Conservation (phyloP, 495 filamentous ascomycete genomes). For the Annulohypoxylon stygium region DNA sequence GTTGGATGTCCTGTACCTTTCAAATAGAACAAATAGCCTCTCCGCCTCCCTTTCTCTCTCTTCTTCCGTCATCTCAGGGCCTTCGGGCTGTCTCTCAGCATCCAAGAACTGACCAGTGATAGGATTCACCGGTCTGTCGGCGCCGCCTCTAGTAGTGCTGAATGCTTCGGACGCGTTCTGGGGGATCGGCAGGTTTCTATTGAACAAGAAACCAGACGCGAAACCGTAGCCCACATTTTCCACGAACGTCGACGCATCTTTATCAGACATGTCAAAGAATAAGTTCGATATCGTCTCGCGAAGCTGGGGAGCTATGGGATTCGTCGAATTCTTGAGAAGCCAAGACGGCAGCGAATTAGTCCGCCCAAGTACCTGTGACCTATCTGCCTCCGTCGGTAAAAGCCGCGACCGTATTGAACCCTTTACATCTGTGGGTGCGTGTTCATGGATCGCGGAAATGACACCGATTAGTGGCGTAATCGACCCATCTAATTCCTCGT, state of each 20-base stretch:
- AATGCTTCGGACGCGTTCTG: slow-evolving; percentile 72
- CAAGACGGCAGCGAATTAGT: slow-evolving; percentile 80
- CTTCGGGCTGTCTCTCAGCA: slow-evolving; percentile 69
- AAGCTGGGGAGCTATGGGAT: slow-evolving; percentile 74
- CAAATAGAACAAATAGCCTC: slow-evolving; percentile 92
- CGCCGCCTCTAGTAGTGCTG: slow-evolving; percentile 51
- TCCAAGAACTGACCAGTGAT: slow-evolving; percentile 89
- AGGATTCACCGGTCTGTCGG: slow-evolving; percentile 73
- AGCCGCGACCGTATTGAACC: slow-evolving; percentile 74
- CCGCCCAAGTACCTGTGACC: slow-evolving; percentile 81
- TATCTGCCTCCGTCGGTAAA: slow-evolving; percentile 82
- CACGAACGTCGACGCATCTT: slow-evolving; percentile 77
- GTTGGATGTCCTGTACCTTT: slow-evolving; percentile 69
- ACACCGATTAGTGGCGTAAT: slow-evolving; percentile 79
- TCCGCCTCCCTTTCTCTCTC: slow-evolving; percentile 96
- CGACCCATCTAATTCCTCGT: slow-evolving; percentile 75
- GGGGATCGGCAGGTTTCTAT: slow-evolving; percentile 82
- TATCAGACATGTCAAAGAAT: slow-evolving; percentile 87
- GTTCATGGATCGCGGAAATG: slow-evolving; percentile 76
- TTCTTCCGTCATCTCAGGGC: slow-evolving; percentile 83
- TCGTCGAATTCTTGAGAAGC: slow-evolving; percentile 84
- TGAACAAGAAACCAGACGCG: slow-evolving; percentile 88
- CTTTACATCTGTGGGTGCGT: slow-evolving; percentile 74
- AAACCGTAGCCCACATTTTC: slow-evolving; percentile 91
- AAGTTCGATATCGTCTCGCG: slow-evolving; percentile 81